Percentiles rank a stretch among this genome's conserved stretches.
phyloP scores from a whole-genome alignment of 306 rosid species.

The Heteromeles arbutifolia region DNA sequence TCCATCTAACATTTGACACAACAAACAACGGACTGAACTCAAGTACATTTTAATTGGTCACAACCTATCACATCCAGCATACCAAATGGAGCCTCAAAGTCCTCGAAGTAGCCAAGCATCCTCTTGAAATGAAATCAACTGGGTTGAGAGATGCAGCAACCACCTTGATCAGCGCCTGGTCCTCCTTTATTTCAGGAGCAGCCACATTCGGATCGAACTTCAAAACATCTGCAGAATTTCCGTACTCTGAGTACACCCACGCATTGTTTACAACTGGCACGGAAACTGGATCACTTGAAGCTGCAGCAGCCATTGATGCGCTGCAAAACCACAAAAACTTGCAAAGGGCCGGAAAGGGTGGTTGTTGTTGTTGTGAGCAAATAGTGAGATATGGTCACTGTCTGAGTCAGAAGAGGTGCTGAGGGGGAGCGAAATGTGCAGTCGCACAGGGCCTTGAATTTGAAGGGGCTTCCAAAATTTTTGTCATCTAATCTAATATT shows the following conservation, averaged over 20 bases:
- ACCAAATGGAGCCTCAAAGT: too few species aligned
- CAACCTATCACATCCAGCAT: too few species aligned
- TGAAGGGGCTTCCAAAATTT: too few species aligned
- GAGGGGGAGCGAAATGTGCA: too few species aligned
- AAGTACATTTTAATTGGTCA: too few species aligned
- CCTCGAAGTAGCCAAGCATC: conserved; percentile 28
- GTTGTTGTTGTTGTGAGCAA: background rate
- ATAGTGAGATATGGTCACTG: background rate
- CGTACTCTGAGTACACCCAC: conserved; percentile 53
- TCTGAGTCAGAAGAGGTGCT: too few species aligned
- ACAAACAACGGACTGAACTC: too few species aligned
- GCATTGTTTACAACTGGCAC: conserved; percentile 38
- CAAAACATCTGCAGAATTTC: conserved; percentile 39
- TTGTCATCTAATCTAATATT: too few species aligned
- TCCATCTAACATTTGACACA: too few species aligned
- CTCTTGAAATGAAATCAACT: conserved; percentile 42
- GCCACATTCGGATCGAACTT: conserved; percentile 36
- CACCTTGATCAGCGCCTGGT: conserved; percentile 65
- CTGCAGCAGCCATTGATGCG: conserved; percentile 35
- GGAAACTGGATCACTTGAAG: conserved; percentile 4
- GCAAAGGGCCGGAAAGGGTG: background rate
- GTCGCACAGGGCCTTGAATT: too few species aligned
- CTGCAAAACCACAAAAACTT: background rate
- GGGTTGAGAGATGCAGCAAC: conserved; percentile 68
- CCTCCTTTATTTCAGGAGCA: conserved; percentile 36